Evolutionary conservation across 345 rosid genomes (phyloP).

Genomic region (Aegle marmelos): DNA sequence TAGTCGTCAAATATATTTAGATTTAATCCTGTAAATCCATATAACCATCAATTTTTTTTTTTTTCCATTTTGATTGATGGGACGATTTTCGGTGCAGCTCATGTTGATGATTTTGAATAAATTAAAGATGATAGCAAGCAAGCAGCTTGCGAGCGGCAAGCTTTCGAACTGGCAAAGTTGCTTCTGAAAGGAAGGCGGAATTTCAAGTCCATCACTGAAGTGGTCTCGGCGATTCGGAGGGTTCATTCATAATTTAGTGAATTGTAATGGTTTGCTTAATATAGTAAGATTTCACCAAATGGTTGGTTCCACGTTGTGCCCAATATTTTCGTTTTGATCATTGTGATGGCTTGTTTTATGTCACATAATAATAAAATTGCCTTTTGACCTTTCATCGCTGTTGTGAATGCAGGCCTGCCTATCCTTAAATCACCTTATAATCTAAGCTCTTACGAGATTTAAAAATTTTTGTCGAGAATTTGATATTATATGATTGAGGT

Average conservation of each 20-base stretch:
- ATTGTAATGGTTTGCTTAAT: neutral
- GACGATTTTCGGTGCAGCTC: slow-evolving; percentile 96
- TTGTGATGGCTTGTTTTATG: neutral
- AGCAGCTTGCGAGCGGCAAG: slow-evolving; percentile 71
- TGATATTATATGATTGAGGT: too few species aligned
- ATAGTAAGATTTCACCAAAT: neutral
- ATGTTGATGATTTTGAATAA: slow-evolving; percentile 95
- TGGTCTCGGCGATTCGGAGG: slow-evolving; percentile 52
- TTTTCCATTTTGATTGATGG: slow-evolving; percentile 29
- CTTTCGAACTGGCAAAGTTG: slow-evolving; percentile 66
- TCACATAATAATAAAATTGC: too few species aligned
- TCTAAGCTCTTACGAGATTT: too few species aligned
- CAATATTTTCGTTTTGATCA: neutral
- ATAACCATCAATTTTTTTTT: neutral
- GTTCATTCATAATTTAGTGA: slow-evolving; percentile 1
- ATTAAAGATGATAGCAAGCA: slow-evolving; percentile 53
- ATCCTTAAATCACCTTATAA: too few species aligned
- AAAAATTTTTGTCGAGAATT: too few species aligned
- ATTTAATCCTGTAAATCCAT: neutral
- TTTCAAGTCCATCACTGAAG: slow-evolving; percentile 63
- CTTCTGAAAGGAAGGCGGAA: slow-evolving; percentile 76
- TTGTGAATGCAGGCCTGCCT: neutral
- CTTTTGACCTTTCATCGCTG: neutral
- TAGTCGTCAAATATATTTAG: too few species aligned
- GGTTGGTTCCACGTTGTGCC: neutral